Conservation (phyloP, 345 rosid species). For the Pistacia atlantica region DNA sequence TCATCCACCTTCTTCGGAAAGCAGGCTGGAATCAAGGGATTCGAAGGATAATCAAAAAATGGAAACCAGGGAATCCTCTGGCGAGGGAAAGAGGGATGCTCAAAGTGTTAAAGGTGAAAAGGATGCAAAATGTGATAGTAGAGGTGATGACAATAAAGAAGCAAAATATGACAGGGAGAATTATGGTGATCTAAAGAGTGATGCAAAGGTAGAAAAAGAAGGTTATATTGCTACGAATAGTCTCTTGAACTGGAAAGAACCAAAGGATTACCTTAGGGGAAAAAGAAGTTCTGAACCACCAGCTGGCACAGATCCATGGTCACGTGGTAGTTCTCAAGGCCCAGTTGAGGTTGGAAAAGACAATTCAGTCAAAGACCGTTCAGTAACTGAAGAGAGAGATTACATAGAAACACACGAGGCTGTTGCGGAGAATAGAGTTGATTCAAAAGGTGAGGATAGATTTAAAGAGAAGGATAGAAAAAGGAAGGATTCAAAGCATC, state of each 20-base stretch:
- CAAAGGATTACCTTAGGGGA: conserved; percentile 81
- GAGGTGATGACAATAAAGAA: conserved; percentile 73
- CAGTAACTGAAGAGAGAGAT: conserved; percentile 55
- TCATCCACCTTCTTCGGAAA: conserved; percentile 42
- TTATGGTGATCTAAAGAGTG: conserved; percentile 56
- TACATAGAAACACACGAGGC: conserved; percentile 66
- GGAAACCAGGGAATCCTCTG: conserved; percentile 58
- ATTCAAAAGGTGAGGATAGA: conserved; percentile 78
- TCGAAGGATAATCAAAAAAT: conserved; percentile 57
- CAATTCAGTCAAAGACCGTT: conserved; percentile 51
- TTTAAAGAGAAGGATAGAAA: conserved; percentile 91
- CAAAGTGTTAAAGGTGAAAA: conserved; percentile 66
- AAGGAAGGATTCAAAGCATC: conserved; percentile 75
- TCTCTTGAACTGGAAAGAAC: conserved; percentile 80
- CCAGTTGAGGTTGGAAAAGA: conserved; percentile 64
- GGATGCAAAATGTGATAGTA: conserved; percentile 65
- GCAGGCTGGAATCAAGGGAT: conserved; percentile 60
- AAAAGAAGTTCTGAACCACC: conserved; percentile 72
- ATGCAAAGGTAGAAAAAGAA: conserved; percentile 65
- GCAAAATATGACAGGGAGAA: conserved; percentile 61
- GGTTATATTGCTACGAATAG: conserved; percentile 44
- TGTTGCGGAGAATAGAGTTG: conserved; percentile 87
- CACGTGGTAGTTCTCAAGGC: conserved; percentile 61
- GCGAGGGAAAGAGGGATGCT: conserved; percentile 74
- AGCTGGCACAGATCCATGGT: conserved; percentile 65